Base-by-base conservation (phyloP, 192 early-diverging fungal genomes). In the Podochytrium sp. region DNA sequence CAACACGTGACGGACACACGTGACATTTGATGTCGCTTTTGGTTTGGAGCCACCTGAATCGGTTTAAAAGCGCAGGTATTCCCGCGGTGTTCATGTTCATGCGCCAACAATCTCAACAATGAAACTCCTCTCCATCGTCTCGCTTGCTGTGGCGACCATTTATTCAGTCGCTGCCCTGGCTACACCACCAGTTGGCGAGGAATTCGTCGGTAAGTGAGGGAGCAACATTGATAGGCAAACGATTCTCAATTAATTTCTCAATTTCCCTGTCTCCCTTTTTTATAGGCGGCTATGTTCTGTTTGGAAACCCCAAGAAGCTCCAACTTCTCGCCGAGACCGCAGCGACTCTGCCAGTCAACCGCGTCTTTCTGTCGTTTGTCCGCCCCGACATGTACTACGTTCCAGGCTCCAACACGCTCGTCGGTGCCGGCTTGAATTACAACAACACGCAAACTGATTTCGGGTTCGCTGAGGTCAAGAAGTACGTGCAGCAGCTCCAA, bases 351-450 rank as follows among this genome's bases (percentile, higher is more conserved):
- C 66, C 66, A 37, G n/a, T 69, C 34, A 69, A 69, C 66, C 43
- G 66, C 16, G 29, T 69, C 37, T 69, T 20, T 20, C 33, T 69
- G 3, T 69, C 66, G 18, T 69, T 69, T 37, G 66, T 35, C 23
- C 49, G 66, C 50, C 66, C 66, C 43, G 66, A 69, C 39, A 47
- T 69, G 66, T 52, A 56, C 66, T 69, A 69, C 35, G 66, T 25
- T 14, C 51, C 66, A 25, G 34, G 34, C 20, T 25, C 18, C 66
- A 69, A 69, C 50, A 69, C 66, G 14, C 51, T 69, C 12, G 32
- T 25, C 1, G 53, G 51, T 20, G 66, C 55, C 2, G 66, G 66
- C 37, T 23, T 69, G 32, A 57, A 57, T 35, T 69, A 69, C 66
- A 65, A 65, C 63, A 65, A 65, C 43, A 43, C 63, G 41, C 63